Evolutionary conservation across 331 rosid genomes (phyloP).

Genomic region (Acacia pycnantha): DNA sequence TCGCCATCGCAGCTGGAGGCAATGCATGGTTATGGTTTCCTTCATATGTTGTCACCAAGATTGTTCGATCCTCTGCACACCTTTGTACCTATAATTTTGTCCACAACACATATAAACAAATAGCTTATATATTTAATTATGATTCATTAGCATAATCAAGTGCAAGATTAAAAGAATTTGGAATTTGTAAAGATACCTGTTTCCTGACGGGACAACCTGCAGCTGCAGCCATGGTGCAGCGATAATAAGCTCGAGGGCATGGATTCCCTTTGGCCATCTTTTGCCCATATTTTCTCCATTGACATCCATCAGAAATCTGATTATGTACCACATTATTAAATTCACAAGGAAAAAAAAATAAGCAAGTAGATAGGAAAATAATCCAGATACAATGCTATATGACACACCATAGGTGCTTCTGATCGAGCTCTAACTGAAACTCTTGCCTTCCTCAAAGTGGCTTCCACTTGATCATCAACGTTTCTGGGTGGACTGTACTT

Average conservation of each 20-base stretch:
- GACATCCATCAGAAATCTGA: conserved; percentile 88
- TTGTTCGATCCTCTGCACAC: conserved; percentile 74
- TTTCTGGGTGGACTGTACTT: conserved; percentile 51
- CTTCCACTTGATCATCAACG: conserved; percentile 73
- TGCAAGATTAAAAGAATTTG: background rate
- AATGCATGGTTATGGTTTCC: conserved; percentile 85
- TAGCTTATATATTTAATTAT: too few species aligned
- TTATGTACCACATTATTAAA: background rate
- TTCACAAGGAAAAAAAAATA: background rate
- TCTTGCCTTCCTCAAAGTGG: conserved; percentile 77
- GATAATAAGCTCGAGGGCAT: conserved; percentile 87
- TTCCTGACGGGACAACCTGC: conserved; percentile 81
- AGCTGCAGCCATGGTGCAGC: conserved; percentile 77
- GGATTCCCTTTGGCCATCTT: conserved; percentile 93
- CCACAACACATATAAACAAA: background rate
- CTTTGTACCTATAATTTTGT: conserved; percentile 72
- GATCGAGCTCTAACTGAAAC: conserved; percentile 85
- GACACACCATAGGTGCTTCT: conserved; percentile 62
- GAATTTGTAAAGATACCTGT: conserved; percentile 45
- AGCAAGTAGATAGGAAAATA: background rate
- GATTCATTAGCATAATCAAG: too few species aligned
- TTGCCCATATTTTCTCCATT: conserved; percentile 97
- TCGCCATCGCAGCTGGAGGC: conserved; percentile 80
- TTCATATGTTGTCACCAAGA: conserved; percentile 81
- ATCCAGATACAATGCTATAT: background rate